Evolutionary conservation across 2,329 filamentous ascomycete species (phyloP).

Genomic region (Scedosporium dehoogii): DNA sequence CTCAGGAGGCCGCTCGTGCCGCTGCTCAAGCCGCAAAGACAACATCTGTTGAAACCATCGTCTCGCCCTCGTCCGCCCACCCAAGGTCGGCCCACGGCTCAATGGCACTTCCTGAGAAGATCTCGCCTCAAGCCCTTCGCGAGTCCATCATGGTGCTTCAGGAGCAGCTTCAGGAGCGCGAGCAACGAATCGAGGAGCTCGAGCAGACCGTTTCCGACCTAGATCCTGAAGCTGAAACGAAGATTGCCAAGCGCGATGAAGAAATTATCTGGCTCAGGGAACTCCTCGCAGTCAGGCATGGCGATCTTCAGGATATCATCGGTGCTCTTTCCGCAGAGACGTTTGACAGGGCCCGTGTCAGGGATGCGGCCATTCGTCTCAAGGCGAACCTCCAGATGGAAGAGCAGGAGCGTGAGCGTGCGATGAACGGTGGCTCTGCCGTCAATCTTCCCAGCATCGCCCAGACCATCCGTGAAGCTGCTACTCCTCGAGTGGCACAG

Average conservation of each 20-base stretch:
- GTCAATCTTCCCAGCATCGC: slow-evolving; percentile 67
- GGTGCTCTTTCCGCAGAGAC: slow-evolving; percentile 61
- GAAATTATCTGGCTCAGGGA: slow-evolving; percentile 95
- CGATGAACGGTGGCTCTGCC: slow-evolving; percentile 59
- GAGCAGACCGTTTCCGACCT: slow-evolving; percentile 59
- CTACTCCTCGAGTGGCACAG: slow-evolving; percentile 74
- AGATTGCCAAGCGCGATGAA: slow-evolving; percentile 83
- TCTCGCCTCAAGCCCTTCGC: slow-evolving; percentile 86
- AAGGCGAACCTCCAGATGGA: slow-evolving; percentile 97
- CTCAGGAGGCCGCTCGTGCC: slow-evolving; percentile 76
- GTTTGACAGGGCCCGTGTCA: slow-evolving; percentile 70
- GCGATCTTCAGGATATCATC: slow-evolving; percentile 90
- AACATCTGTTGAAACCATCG: slow-evolving; percentile 22
- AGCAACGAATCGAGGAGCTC: slow-evolving; percentile 79
- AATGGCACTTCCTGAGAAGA: slow-evolving; percentile 62
- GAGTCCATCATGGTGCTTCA: slow-evolving; percentile 95
- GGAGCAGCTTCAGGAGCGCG: slow-evolving; percentile 91
- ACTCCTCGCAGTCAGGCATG: slow-evolving; percentile 78
- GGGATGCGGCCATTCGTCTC: slow-evolving; percentile 85
- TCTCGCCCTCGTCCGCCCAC: slow-evolving; percentile 15
- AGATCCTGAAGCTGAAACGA: slow-evolving; percentile 68
- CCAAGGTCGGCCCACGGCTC: slow-evolving; percentile 15
- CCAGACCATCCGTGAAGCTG: slow-evolving; percentile 64
- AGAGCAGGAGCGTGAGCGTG: slow-evolving; percentile 84
- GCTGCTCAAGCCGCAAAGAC: slow-evolving; percentile 67